Evolutionary conservation across 179 eudicot genomes (phyloP), one percentile per base, ranked within the genome.

Genomic region (Corrigiola litoralis): DNA sequence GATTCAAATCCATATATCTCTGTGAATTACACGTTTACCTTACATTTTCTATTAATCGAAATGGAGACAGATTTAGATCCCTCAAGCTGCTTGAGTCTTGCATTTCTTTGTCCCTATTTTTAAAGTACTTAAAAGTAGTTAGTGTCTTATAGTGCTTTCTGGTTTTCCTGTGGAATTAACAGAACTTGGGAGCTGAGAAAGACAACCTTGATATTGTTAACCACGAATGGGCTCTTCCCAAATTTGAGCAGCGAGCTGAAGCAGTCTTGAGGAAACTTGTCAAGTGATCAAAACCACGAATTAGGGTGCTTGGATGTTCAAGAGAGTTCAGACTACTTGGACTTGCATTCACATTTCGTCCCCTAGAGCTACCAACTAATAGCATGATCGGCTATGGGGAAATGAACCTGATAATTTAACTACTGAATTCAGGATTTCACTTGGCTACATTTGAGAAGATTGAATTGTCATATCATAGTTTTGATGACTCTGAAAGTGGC

Each of bases 101-200:
- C n/a, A n/a, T n/a, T n/a, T 31, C 24, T 29, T 5, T n/a, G 38
- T 25, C 6, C 6, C 28, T 46, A 37, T 29, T 34, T 55, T 46
- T 58, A 2, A 50, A 38, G 31, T 42, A 7, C 24, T 6, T 66
- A 42, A 40, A 28, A 59, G 55, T 33, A 23, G 12, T 6, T 60
- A n/a, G n/a, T n/a, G n/a, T n/a, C n/a, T n/a, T n/a, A n/a, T n/a
- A n/a, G n/a, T n/a, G n/a, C n/a, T 2, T 32, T 48, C 32, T 24
- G 24, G 18, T 59, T 42, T 50, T 38, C 5, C 3, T 67, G 58
- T 25, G 37, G 67, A 7, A 16, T 20, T 33, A 31, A 34, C 82
- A 92, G 98, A 89, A 85, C 77, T 81, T 89, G 86, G 78, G 98
- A 29, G 96, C 98, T 16, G 98, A 92, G 77, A 92, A 92, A 75